These are phyloP conservation scores for Astrephomene gubernaculifera DNA, from an alignment of 139 green algal species.

Conservation along the genomic window DNA sequence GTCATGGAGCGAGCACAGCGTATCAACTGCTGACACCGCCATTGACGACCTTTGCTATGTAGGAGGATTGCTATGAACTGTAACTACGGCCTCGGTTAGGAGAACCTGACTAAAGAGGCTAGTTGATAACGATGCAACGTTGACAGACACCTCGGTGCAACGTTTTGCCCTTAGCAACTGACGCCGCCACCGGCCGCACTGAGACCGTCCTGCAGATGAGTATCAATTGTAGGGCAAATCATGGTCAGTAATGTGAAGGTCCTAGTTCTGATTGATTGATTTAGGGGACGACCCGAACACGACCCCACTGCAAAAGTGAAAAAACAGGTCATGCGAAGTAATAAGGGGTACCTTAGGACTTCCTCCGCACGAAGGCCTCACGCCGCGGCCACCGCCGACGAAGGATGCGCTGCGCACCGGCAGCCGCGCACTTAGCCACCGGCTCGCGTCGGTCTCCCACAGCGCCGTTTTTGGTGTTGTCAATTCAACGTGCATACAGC, in stretches of 20 bases:
- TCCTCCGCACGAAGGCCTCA: not conserved
- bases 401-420: not conserved
- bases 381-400: conserved; percentile 3
- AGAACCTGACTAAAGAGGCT: too few species aligned
- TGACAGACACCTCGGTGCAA: not conserved
- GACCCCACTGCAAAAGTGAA: too few species aligned
- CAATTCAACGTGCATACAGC: not conserved
- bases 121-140: not conserved
- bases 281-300: too few species aligned
- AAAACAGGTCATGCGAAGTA: too few species aligned
- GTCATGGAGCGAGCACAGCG: not conserved
- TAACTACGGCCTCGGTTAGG: not conserved
- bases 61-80: not conserved
- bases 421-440: not conserved
- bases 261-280: too few species aligned
- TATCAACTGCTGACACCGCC: not conserved
- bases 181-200: conserved; percentile 1
- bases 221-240: too few species aligned
- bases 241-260: too few species aligned
- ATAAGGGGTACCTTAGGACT: conserved; percentile 34
- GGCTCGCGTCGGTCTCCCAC: not conserved
- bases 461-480: conserved; percentile 2
- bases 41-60: not conserved
- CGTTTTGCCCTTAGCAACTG: not conserved
- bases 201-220: not conserved